Percentiles rank a stretch among this genome's conserved stretches.
Evolutionary conservation across 495 filamentous ascomycete species (phyloP).

Genomic region (Aspergillus coremiiformis): DNA sequence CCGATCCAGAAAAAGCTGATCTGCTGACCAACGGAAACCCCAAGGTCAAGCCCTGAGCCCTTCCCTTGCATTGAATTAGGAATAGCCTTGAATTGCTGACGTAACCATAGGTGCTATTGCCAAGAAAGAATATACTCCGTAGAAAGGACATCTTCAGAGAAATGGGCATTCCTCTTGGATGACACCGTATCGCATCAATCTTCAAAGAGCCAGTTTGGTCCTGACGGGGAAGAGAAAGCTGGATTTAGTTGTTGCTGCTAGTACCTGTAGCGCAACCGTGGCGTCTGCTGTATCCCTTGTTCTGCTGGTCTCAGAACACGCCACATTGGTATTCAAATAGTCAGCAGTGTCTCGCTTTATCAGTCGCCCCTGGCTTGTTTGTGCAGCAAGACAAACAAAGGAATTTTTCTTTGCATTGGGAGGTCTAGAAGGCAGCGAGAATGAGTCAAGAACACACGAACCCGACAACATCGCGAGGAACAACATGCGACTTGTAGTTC

Average conservation of each 20-base stretch:
- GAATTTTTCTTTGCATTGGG: background rate
- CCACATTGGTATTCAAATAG: background rate
- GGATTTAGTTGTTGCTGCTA: background rate
- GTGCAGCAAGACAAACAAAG: background rate
- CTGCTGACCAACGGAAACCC: slow-evolving; percentile 21
- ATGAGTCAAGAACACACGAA: background rate
- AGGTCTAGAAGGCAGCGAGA: background rate
- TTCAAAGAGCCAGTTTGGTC: background rate
- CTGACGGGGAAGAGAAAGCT: too few relatives aligned
- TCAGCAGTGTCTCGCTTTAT: background rate
- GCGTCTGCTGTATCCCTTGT: slow-evolving; percentile 11
- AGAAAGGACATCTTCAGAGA: background rate
- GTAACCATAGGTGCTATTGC: slow-evolving; percentile 1
- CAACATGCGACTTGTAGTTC: background rate
- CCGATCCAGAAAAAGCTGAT: slow-evolving; percentile 11
- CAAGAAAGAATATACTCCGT: background rate
- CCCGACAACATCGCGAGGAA: background rate
- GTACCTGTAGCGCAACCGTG: slow-evolving; percentile 5
- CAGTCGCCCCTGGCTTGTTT: background rate
- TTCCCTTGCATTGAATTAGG: slow-evolving; percentile 22
- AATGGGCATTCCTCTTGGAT: background rate
- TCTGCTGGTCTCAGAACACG: background rate
- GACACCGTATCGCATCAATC: background rate
- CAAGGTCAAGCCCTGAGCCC: slow-evolving; percentile 26
- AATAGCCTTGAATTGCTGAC: slow-evolving; percentile 14